Conservation (phyloP, 2,329 filamentous ascomycete genomes). For the Paecilomyces sp. region DNA sequence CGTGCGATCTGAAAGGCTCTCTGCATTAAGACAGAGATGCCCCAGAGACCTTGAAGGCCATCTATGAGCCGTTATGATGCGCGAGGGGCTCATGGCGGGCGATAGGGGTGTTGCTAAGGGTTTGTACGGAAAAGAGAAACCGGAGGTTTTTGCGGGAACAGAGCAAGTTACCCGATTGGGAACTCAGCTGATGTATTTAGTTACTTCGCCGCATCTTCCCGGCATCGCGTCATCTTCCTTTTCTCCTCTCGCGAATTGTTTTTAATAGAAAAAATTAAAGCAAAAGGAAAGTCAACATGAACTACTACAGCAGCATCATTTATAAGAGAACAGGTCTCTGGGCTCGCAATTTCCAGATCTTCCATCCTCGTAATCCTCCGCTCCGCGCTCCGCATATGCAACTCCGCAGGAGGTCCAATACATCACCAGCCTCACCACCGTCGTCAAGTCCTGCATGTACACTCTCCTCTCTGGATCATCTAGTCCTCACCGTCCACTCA, state of each 20-base stretch:
- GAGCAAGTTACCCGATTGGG: neutral
- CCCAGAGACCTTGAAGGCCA: neutral
- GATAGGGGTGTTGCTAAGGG: neutral
- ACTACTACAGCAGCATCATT: neutral
- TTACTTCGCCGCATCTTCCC: neutral
- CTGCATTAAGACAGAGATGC: neutral
- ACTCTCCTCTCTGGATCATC: constrained; percentile 46
- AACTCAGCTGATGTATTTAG: neutral
- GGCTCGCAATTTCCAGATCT: neutral
- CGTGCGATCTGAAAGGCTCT: neutral
- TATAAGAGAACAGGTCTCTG: neutral
- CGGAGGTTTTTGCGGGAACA: neutral
- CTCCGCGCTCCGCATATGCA: neutral
- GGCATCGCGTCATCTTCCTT: neutral
- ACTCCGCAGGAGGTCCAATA: neutral
- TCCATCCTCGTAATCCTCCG: neutral
- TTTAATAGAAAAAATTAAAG: neutral
- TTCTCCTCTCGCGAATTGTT: neutral
- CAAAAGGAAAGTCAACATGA: neutral
- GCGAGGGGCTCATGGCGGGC: neutral
- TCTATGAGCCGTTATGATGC: neutral
- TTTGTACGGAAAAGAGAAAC: neutral
- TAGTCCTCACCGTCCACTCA: constrained; percentile 52
- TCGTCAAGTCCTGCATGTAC: constrained; percentile 5
- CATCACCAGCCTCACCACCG: neutral